Evolutionary conservation across 768 basidiomycete genomes (phyloP).

Genomic region (Termitomyces sp.): DNA sequence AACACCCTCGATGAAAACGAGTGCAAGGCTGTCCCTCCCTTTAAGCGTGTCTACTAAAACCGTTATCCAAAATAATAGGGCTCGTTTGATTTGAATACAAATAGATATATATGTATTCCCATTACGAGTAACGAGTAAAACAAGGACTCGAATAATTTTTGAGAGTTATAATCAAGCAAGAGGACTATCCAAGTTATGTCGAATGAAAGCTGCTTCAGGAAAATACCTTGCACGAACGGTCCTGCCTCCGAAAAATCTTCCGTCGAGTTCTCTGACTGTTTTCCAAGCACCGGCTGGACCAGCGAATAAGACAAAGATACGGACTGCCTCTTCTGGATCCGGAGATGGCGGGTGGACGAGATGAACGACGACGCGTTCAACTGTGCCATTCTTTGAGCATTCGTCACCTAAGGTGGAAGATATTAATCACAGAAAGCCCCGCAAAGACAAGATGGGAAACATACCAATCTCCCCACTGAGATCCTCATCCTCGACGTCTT

Average conservation of each 20-base stretch:
- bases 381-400: slow-evolving; percentile 86
- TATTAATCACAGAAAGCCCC: background rate
- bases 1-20: slow-evolving; percentile 92
- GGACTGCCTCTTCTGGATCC: slow-evolving; percentile 75
- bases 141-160: slow-evolving; percentile 13
- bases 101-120: slow-evolving; percentile 2
- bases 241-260: slow-evolving; percentile 86
- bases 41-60: slow-evolving; percentile 88
- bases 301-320: slow-evolving; percentile 87
- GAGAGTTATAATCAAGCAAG: slow-evolving; percentile 21
- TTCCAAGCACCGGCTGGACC: slow-evolving; percentile 96
- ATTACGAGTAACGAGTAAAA: slow-evolving; percentile 11
- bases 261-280: slow-evolving; percentile 89
- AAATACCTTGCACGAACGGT: slow-evolving; percentile 81
- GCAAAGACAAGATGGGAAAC: slow-evolving; percentile 17
- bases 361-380: slow-evolving; percentile 87
- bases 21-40: slow-evolving; percentile 95
- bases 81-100: slow-evolving; percentile 6
- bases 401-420: slow-evolving; percentile 60
- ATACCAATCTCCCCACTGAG: slow-evolving; percentile 83
- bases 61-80: background rate
- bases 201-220: slow-evolving; percentile 51
- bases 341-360: slow-evolving; percentile 60
- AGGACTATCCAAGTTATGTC: slow-evolving; percentile 43
- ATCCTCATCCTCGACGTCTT: slow-evolving; percentile 84